Evolutionary conservation across 1,139 yeast species (phyloP).

Genomic region (Nadsonia starkeyi-henricii): DNA sequence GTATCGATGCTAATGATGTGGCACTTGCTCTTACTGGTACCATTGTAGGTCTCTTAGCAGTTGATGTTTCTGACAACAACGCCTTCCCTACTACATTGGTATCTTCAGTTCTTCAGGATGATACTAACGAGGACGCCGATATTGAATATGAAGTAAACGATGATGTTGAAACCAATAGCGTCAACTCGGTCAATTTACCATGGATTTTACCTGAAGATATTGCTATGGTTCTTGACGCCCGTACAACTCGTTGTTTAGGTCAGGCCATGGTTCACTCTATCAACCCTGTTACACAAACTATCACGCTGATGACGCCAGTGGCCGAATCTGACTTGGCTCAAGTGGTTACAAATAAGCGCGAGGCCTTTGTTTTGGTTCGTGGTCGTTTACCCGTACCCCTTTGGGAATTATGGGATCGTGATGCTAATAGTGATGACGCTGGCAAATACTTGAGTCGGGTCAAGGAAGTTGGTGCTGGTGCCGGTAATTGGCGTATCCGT

Average conservation of each 20-base stretch:
- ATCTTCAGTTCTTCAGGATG: neutral
- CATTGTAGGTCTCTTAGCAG: conserved; percentile 17
- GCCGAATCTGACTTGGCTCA: conserved; percentile 12
- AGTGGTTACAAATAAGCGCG: conserved; percentile 8
- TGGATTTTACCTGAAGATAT: conserved; percentile 1
- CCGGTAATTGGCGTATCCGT: neutral
- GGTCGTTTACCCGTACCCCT: conserved; percentile 54
- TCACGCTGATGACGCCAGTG: conserved; percentile 50
- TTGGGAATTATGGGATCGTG: conserved; percentile 25
- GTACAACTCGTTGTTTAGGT: conserved; percentile 16
- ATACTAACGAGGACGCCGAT: neutral
- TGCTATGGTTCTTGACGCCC: conserved; percentile 7
- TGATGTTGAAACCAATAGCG: conserved; percentile 6
- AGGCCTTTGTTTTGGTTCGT: conserved; percentile 34
- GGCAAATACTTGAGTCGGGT: neutral
- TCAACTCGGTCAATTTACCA: conserved; percentile 2
- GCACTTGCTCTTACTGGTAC: conserved; percentile 19
- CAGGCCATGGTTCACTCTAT: conserved; percentile 33
- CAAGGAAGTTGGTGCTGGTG: neutral
- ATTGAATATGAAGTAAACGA: conserved; percentile 7
- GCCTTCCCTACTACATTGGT: neutral
- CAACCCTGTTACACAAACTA: conserved; percentile 25
- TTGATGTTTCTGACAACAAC: conserved; percentile 6
- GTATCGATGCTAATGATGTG: conserved; percentile 16
- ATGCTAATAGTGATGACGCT: neutral